These are phyloP conservation scores for Coprinopsis marcescibilis DNA, from an alignment of 768 basidiomycete species.

Conservation along the genomic window DNA sequence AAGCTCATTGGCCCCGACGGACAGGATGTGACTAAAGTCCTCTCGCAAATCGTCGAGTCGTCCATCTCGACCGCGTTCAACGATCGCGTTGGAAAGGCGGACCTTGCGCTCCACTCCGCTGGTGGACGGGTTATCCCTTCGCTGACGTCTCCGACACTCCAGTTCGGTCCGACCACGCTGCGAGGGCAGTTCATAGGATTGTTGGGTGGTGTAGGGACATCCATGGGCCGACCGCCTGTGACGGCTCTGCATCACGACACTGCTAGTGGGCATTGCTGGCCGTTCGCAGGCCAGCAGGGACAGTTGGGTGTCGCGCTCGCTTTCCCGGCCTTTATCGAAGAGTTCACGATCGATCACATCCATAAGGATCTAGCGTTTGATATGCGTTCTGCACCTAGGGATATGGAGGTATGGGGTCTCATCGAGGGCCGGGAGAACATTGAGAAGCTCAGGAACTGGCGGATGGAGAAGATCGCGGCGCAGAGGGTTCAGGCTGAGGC, in stretches of 20 bases:
- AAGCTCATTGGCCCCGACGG: constrained; percentile 73
- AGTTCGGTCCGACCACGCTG: constrained; percentile 51
- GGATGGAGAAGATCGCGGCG: constrained; percentile 29
- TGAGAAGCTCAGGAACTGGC: constrained; percentile 53
- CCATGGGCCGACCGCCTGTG: constrained; percentile 76
- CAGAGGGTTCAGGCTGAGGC: constrained; percentile 21
- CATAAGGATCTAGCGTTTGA: constrained; percentile 78
- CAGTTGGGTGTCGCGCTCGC: constrained; percentile 81
- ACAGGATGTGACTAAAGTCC: constrained; percentile 60
- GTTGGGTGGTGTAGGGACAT: constrained; percentile 55
- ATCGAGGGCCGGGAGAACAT: constrained; percentile 75
- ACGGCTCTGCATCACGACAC: constrained; percentile 84
- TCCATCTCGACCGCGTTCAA: constrained; percentile 64
- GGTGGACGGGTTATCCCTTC: constrained; percentile 79
- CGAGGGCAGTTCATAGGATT: constrained; percentile 44
- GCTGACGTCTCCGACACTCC: constrained; percentile 77
- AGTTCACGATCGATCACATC: constrained; percentile 86
- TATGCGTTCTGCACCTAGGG: constrained; percentile 70
- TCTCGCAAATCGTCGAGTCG: constrained; percentile 70
- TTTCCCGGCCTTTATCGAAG: constrained; percentile 65
- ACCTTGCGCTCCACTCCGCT: constrained; percentile 80
- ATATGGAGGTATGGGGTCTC: constrained; percentile 90
- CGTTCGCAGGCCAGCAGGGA: constrained; percentile 73
- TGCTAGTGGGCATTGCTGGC: constrained; percentile 89
- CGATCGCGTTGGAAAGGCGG: constrained; percentile 75